Base-by-base conservation (phyloP, 2,329 filamentous ascomycete species). In the Apiospora pterosperma region DNA sequence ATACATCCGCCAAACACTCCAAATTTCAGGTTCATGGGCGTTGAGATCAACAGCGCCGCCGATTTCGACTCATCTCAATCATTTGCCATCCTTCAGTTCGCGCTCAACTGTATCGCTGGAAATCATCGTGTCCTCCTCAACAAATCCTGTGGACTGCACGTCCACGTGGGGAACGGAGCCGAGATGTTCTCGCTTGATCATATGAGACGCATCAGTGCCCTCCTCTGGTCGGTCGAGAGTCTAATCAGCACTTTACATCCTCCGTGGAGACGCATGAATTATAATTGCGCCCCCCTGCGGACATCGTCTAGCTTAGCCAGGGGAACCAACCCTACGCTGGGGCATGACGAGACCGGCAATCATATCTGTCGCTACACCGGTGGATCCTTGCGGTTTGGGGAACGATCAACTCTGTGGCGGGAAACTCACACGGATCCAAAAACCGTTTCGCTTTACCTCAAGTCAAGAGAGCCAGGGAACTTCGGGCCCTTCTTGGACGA, bases 141-240 rank as follows among this genome's bases (percentile, higher is more conserved):
- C 52, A 36, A n/a, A 1, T 63, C 62, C 5, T 67, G 65, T 11
- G 69, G 69, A 0, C 19, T 71, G 1, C 69, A 72, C 25, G 67
- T 71, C 11, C 70, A 72, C 48, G 67, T 72, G 6, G 70, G 70
- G 5, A 42, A 61, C 5, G 65, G 65, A 5, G n/a, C 36, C 12
- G 66, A 69, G 25, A 41, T 44, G 2, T 67, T 70, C 34, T 25
- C 65, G 5, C 61, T 68, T 1, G 31, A 36, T 2, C 36, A 23
- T 5, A 41, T 70, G 11, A 42, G 61, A 16, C 65, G 69, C 4
- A 66, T 71, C 12, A 60, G 61, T 3, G 38, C 63, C 7, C 31
- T 71, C 3, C 39, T 52, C 16, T 71, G 66, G 65, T 67, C 68
- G 8, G 58, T 65, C 4, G 70, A 70, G 36, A 44, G 48, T 4